These are phyloP conservation scores for Tuber umbilicatum DNA, from an alignment of 495 filamentous ascomycete genomes.

Conservation along the genomic window DNA sequence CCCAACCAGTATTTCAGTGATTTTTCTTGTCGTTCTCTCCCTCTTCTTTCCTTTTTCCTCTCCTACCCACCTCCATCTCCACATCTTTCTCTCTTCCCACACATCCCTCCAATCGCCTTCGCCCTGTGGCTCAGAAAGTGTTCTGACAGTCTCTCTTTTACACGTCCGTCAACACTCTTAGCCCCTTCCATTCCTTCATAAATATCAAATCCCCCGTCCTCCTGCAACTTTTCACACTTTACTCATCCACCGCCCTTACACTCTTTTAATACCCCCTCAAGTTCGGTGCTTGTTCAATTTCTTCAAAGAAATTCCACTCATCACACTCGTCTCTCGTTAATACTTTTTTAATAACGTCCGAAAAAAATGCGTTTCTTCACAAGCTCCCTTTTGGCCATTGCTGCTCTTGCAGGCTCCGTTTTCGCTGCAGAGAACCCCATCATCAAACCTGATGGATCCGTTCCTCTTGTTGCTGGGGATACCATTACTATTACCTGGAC, in stretches of 20 bases:
- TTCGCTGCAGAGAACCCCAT: conserved; percentile 54
- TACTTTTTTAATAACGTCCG: conserved; percentile 13
- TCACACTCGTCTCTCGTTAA: conserved; percentile 23
- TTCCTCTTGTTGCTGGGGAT: conserved; percentile 52
- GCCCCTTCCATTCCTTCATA: conserved; percentile 36
- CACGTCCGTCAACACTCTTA: conserved; percentile 8
- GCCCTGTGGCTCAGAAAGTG: conserved; percentile 6
- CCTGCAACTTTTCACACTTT: conserved; percentile 12
- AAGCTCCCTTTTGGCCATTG: conserved; percentile 48
- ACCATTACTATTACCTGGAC: conserved; percentile 57
- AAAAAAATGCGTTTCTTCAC: conserved; percentile 51
- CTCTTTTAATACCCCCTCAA: conserved; percentile 9
- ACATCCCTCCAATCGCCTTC: not conserved
- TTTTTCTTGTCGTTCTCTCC: not conserved
- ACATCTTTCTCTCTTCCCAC: not conserved
- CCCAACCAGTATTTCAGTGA: not conserved
- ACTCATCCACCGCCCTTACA: conserved; percentile 30
- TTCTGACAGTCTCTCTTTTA: conserved; percentile 22
- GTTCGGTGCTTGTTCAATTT: conserved; percentile 32
- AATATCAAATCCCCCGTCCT: conserved; percentile 30
- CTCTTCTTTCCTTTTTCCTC: conserved; percentile 20
- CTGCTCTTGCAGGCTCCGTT: conserved; percentile 48
- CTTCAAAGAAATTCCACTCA: conserved; percentile 27
- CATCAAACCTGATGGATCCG: conserved; percentile 48
- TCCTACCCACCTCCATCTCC: conserved; percentile 4